Conservation (phyloP, 1,284 basidiomycete species). For the Xerocomus minutiporus region DNA sequence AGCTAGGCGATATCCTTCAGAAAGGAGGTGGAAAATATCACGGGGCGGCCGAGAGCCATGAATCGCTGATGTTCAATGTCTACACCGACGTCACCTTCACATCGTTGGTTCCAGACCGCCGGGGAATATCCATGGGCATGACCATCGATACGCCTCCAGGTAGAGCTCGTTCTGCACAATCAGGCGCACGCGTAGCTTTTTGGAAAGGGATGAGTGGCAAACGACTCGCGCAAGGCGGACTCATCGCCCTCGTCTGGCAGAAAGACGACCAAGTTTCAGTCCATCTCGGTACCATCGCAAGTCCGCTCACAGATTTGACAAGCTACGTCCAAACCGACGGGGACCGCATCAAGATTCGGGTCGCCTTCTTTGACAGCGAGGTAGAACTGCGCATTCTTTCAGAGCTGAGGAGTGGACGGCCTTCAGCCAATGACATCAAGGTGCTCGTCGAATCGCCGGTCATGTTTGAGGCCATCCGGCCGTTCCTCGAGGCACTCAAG, state of each 20-base stretch:
- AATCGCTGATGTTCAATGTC: conserved; percentile 51
- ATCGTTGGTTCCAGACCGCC: conserved; percentile 41
- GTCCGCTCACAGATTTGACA: conserved; percentile 37
- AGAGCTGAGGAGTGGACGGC: conserved; percentile 25
- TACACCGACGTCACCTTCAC: conserved; percentile 47
- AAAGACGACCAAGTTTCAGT: conserved; percentile 30
- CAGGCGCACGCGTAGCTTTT: conserved; percentile 38
- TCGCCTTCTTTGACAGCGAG: conserved; percentile 51
- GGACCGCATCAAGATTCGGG: conserved; percentile 36
- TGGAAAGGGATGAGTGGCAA: conserved; percentile 54
- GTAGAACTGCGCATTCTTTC: conserved; percentile 45
- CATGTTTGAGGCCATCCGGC: conserved; percentile 57
- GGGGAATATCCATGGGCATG: conserved; percentile 46
- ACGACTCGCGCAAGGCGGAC: conserved; percentile 51
- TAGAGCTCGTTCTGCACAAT: conserved; percentile 39
- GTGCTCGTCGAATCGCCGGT: conserved; percentile 56
- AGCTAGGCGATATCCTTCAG: conserved; percentile 35
- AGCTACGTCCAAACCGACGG: conserved; percentile 34
- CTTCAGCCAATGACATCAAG: conserved; percentile 11
- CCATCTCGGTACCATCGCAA: conserved; percentile 48
- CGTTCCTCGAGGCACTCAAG: conserved; percentile 55
- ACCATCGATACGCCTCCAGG: conserved; percentile 50
- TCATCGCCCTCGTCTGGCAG: conserved; percentile 52
- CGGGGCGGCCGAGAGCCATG: conserved; percentile 34
- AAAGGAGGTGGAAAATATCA: conserved; percentile 47